These are phyloP conservation scores for Choiromyces venosus DNA, from an alignment of 495 filamentous ascomycete species.

Conservation along the genomic window DNA sequence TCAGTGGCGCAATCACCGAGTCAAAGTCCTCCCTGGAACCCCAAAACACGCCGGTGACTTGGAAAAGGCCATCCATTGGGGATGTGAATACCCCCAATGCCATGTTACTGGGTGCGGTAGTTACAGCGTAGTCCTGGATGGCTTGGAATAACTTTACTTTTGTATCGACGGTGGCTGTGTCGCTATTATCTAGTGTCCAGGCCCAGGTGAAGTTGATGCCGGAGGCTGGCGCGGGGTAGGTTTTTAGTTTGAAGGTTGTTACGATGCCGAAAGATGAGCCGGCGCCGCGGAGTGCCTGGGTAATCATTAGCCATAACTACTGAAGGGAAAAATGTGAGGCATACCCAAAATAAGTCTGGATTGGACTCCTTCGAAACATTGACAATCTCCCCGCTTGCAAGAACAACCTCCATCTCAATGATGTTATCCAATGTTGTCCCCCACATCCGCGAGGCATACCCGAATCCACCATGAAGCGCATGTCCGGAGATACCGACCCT, in stretches of 20 bases:
- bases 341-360: slow-evolving; percentile 50
- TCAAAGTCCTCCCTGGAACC: slow-evolving; percentile 28
- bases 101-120: slow-evolving; percentile 23
- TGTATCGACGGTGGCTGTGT: slow-evolving; percentile 5
- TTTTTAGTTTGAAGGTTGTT: slow-evolving; percentile 59
- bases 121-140: slow-evolving; percentile 21
- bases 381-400: slow-evolving; percentile 54
- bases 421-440: slow-evolving; percentile 63
- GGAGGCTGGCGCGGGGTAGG: slow-evolving; percentile 52
- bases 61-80: slow-evolving; percentile 4
- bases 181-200: slow-evolving; percentile 14
- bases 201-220: slow-evolving; percentile 29
- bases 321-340: slow-evolving; percentile 13
- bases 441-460: slow-evolving; percentile 57
- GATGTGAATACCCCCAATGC: slow-evolving; percentile 18
- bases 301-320: background rate
- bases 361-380: slow-evolving; percentile 45
- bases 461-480: slow-evolving; percentile 64
- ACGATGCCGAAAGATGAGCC: slow-evolving; percentile 60
- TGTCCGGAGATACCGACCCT: slow-evolving; percentile 70
- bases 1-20: slow-evolving; percentile 31
- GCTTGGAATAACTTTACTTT: slow-evolving; percentile 29
- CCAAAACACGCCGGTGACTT: slow-evolving; percentile 36
- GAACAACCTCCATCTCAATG: slow-evolving; percentile 56
- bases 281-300: slow-evolving; percentile 52